Base-by-base conservation (phyloP, 2,329 filamentous ascomycete species). In the Celoporthe dispersa region DNA sequence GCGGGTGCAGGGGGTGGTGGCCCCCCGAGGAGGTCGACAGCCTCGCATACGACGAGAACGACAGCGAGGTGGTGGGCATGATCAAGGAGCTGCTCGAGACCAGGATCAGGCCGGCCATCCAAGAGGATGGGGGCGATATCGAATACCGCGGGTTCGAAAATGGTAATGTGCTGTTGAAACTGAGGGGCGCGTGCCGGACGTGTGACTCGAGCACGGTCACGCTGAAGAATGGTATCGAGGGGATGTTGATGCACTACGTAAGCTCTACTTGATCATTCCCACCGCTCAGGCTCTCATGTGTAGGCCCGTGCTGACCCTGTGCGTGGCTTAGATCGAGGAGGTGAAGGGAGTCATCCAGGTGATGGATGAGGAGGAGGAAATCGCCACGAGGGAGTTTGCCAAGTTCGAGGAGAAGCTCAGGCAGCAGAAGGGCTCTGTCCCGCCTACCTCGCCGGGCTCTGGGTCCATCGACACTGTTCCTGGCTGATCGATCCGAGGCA, bases 11-110 rank as follows among this genome's bases (percentile, higher is more conserved):
- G 82, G 70, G 81, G 80, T 64, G 80, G 19, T 6, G 44, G 19
- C 22, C 76, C 72, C 62, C 39, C 35, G 70, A 33, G 22, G 87
- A 90, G 76, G 84, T 88, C 72, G 94, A 97, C 76, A 92, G 89
- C 71, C 84, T 97, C 66, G 88, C 88, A 31, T 97, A 95, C 80
- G 90, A 95, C 75, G 94, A 97, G 78, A 91, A 97, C 73, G 96
- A 99, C 79, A 91, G 91, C 74, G 96, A 99, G 81, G 93, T 98
- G 14, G 92, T 99, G 11, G 92, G 94, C 70, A 98, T 98, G 96
- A 98, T 99, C 82, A 97, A 98, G 84, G 96, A 99, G 82, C 84
- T 99, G 41, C 85, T 99, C 48, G 96, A 99, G 81, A 99, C 96
- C 35, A 87, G 96, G 72, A 97, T 99, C 77, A 88, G 96, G 59